A percentile compares a stretch with the other conserved stretches of the same genome.
Evolutionary conservation across 1,284 basidiomycete species (phyloP).

Genomic region (Naganishia cerealis): DNA sequence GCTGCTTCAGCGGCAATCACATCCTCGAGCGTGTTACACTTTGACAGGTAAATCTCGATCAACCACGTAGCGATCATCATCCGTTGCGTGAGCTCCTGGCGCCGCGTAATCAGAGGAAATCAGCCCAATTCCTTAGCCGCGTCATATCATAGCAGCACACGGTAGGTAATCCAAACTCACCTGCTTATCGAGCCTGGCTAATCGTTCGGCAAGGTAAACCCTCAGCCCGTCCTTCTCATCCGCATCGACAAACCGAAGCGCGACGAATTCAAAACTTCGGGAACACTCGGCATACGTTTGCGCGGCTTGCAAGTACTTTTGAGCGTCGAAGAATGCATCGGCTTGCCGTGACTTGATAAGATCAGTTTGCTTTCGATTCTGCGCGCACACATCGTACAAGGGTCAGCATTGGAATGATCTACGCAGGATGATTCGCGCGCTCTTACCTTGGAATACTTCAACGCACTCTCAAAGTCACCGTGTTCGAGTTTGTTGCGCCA

Average conservation of each 20-base stretch:
- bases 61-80: slow-evolving; percentile 99
- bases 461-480: slow-evolving; percentile 71
- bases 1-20: slow-evolving; percentile 67
- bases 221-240: slow-evolving; percentile 89
- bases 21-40: slow-evolving; percentile 94
- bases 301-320: slow-evolving; percentile 84
- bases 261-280: slow-evolving; percentile 86
- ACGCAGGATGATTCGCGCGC: not conserved
- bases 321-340: slow-evolving; percentile 75
- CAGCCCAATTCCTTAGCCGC: not conserved
- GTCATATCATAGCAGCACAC: too few species aligned
- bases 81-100: slow-evolving; percentile 82
- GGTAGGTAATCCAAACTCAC: slow-evolving; percentile 57
- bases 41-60: slow-evolving; percentile 93
- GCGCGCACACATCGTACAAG: not conserved
- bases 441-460: slow-evolving; percentile 75
- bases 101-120: slow-evolving; percentile 15
- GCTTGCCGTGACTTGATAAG: slow-evolving; percentile 81
- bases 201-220: slow-evolving; percentile 81
- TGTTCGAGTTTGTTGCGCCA: slow-evolving; percentile 88
- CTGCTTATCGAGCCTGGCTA: slow-evolving; percentile 77
- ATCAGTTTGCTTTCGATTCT: slow-evolving; percentile 83
- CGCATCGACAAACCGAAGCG: slow-evolving; percentile 83
- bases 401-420: slow-evolving; percentile 1
- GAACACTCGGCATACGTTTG: slow-evolving; percentile 87